Evolutionary conservation across 352 stramenopile genomes (phyloP), one percentile per base, ranked within the genome.

Genomic region (Phytophthora multivora): DNA sequence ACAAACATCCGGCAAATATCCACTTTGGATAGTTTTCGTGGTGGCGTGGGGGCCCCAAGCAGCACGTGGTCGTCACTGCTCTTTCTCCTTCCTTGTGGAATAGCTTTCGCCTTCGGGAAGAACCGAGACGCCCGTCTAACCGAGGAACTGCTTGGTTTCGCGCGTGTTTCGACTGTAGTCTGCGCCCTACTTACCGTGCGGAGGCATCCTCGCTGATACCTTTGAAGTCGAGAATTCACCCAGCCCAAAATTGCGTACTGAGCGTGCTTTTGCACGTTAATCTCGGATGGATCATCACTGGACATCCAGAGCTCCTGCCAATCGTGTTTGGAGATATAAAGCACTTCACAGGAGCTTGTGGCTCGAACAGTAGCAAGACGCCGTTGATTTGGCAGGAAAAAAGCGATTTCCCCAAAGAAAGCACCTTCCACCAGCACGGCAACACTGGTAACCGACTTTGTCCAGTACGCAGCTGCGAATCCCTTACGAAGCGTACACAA

Each of bases 401-500:
- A 89, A 0, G 73, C 79, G 8, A 90, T 54, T 42, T 90, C 83
- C 1, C 83, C 83, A 50, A 92, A 92, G 26, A 63, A 65, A 13
- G 61, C 47, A 6, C 54, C 54, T 55, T 69, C 61, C 54, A 69
- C 60, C 11, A 69, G 54, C 4, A 65, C 21, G 5, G 61, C 53
- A 15, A 69, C 35, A 12, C 28, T 50, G 5, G 61, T 21, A 9
- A 59, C 46, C 5, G 61, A n/a, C 3, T 60, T 59, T n/a, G 61
- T 65, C 61, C 54, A 69, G 11, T 84, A 80, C 0, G 85, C 76
- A 2, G 71, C 74, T 1, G 82, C 83, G 0, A 84, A 15, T 0
- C 82, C 84, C 47, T 85, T 83, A n/a, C 77, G 67, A 35, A 93
- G 49, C 25, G 89, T 75, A 42, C 77, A 93, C 21, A 93, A 50